Conservation (phyloP, 805 yeast species). For the Metschnikowia vanudenii region DNA sequence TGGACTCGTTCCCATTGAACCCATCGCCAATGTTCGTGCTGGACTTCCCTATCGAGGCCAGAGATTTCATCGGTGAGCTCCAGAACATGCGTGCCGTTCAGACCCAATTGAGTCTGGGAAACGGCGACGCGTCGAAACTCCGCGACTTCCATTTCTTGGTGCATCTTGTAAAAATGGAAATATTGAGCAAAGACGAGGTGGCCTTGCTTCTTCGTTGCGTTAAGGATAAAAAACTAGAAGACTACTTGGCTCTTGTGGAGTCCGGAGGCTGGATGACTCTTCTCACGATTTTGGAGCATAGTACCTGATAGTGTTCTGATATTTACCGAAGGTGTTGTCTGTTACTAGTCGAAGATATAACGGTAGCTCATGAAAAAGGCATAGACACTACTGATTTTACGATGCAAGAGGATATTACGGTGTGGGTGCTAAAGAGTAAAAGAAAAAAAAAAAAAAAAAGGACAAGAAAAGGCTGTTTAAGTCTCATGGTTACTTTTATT, state of each 20-base stretch:
- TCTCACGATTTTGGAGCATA: conserved; percentile 47
- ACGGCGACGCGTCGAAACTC: conserved; percentile 31
- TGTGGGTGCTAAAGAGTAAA: too few species aligned
- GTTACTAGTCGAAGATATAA: too few species aligned
- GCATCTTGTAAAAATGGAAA: conserved; percentile 54
- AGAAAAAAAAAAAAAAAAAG: too few species aligned
- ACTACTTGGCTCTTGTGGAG: conserved; percentile 53
- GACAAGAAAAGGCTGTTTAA: too few species aligned
- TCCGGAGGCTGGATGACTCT: conserved; percentile 83
- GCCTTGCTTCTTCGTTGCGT: conserved; percentile 49
- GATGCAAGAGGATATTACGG: too few species aligned
- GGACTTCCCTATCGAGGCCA: conserved; percentile 73
- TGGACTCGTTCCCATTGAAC: conserved; percentile 87
- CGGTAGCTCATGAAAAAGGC: too few species aligned
- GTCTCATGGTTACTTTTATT: too few species aligned
- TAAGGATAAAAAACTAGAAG: conserved; percentile 38
- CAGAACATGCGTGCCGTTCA: conserved; percentile 63
- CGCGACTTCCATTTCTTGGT: conserved; percentile 78
- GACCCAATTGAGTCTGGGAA: conserved; percentile 44
- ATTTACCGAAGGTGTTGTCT: too few species aligned
- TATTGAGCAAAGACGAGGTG: conserved; percentile 58
- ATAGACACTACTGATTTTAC: too few species aligned
- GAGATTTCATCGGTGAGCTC: conserved; percentile 70
- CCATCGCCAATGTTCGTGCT: conserved; percentile 51
- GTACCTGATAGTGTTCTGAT: conserved; percentile 12